A percentile compares a stretch with the other conserved stretches of the same genome.
phyloP scores from a whole-genome alignment of 2,329 filamentous ascomycete species.

The Penicillium hordei region DNA sequence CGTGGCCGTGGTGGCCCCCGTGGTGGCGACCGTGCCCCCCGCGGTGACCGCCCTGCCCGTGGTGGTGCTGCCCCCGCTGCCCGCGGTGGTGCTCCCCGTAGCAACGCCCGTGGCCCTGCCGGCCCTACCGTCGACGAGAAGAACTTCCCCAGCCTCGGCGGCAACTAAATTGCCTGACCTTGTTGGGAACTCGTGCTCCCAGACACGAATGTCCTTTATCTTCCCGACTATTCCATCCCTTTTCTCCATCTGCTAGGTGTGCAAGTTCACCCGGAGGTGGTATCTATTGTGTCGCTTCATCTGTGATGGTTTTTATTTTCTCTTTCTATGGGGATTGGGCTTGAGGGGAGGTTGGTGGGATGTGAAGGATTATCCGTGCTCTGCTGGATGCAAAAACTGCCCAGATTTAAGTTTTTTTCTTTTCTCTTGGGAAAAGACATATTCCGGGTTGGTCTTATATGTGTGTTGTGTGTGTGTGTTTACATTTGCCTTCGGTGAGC shows the following conservation, averaged over 20 bases:
- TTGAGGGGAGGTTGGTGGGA: not conserved
- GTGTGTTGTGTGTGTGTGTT: conserved; percentile 17
- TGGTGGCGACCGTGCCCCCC: conserved; percentile 22
- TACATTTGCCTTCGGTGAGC: conserved; percentile 25
- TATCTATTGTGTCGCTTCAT: conserved; percentile 8
- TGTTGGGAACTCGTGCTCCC: conserved; percentile 9
- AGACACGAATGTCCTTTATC: not conserved
- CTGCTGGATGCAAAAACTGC: conserved; percentile 9
- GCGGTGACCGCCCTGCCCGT: conserved; percentile 24
- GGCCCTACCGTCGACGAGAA: conserved; percentile 45
- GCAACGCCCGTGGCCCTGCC: conserved; percentile 16
- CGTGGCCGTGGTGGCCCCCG: conserved; percentile 25
- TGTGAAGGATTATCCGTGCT: conserved; percentile 1
- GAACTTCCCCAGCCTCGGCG: conserved; percentile 48
- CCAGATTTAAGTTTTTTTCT: conserved; percentile 4
- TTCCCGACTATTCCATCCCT: conserved; percentile 5
- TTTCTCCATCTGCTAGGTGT: conserved; percentile 9
- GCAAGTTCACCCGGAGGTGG: conserved; percentile 8
- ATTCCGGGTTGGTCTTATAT: conserved; percentile 14
- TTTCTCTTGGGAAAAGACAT: conserved; percentile 11
- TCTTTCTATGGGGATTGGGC: conserved; percentile 5
- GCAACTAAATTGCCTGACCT: conserved; percentile 34
- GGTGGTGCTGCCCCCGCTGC: conserved; percentile 49
- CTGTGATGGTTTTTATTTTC: conserved; percentile 11
- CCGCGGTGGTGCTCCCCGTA: conserved; percentile 43